These are phyloP conservation scores for Periconia macrospinosa DNA, from an alignment of 2,329 filamentous ascomycete species.

Conservation along the genomic window DNA sequence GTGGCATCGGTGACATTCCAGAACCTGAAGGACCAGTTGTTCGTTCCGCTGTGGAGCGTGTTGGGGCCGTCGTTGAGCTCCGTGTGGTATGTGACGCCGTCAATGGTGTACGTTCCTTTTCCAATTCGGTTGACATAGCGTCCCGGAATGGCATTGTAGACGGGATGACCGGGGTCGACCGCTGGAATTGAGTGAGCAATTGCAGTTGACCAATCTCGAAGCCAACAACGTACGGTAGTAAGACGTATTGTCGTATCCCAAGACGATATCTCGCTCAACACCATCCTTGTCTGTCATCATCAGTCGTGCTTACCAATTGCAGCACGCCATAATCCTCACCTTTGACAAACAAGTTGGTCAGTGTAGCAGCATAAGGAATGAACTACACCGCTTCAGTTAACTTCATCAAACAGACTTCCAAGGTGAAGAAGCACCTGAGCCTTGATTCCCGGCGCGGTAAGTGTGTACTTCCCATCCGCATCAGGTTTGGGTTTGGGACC, in stretches of 20 bases:
- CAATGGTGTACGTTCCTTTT: slow-evolving; percentile 32
- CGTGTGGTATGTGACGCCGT: slow-evolving; percentile 30
- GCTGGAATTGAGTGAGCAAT: slow-evolving; percentile 21
- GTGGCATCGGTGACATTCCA: slow-evolving; percentile 33
- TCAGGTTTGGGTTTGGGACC: slow-evolving; percentile 14
- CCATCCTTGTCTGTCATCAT: slow-evolving; percentile 30
- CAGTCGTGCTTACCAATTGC: slow-evolving; percentile 3
- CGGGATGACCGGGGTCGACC: slow-evolving; percentile 37
- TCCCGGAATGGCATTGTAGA: slow-evolving; percentile 39
- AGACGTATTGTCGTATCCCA: slow-evolving; percentile 39
- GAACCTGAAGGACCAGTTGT: slow-evolving; percentile 35
- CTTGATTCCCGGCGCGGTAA: slow-evolving; percentile 33
- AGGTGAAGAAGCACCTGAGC: slow-evolving; percentile 23
- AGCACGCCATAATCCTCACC: slow-evolving; percentile 12
- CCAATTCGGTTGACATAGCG: slow-evolving; percentile 40
- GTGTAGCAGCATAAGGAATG: slow-evolving; percentile 37
- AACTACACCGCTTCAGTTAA: slow-evolving; percentile 18
- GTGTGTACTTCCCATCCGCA: slow-evolving; percentile 34
- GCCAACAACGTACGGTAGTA: slow-evolving; percentile 34
- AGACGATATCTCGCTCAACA: slow-evolving; percentile 32
- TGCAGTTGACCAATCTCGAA: background rate
- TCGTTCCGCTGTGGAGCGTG: slow-evolving; percentile 37
- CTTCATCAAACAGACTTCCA: background rate
- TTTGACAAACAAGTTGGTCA: slow-evolving; percentile 39
- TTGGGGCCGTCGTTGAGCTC: slow-evolving; percentile 36